Conservation (phyloP, 345 rosid species). For the Gossypium australe region DNA sequence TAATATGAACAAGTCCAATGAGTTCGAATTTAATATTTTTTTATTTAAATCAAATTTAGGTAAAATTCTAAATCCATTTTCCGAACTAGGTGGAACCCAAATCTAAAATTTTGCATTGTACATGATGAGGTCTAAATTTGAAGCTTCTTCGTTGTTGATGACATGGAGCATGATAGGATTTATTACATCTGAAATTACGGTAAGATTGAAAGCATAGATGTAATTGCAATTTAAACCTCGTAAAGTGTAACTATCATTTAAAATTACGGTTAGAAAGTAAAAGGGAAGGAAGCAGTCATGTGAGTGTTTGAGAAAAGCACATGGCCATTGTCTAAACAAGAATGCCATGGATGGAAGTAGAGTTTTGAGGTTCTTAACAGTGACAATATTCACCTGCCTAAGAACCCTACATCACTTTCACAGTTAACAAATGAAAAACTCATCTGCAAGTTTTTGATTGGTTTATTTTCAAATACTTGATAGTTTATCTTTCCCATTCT, state of each 20-base stretch:
- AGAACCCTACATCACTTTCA: slow-evolving; percentile 21
- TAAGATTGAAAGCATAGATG: too few species aligned
- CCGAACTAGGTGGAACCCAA: fast-evolving
- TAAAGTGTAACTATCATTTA: neutral
- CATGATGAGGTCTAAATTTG: too few species aligned
- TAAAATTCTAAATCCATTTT: fast-evolving
- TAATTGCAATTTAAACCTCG: neutral
- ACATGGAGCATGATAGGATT: too few species aligned
- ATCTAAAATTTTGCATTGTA: too few species aligned
- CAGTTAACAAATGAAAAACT: slow-evolving; percentile 21
- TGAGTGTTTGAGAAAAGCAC: slow-evolving; percentile 32
- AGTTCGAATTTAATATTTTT: too few species aligned
- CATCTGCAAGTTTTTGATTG: slow-evolving; percentile 41
- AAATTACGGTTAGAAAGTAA: neutral
- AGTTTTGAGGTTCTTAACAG: slow-evolving; percentile 16
- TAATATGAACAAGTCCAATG: too few species aligned
- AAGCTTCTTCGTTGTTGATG: too few species aligned
- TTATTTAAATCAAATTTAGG: too few species aligned
- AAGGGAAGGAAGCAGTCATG: slow-evolving; percentile 17
- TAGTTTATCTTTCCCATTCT: too few species aligned
- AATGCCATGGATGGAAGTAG: slow-evolving; percentile 13
- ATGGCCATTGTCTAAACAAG: slow-evolving; percentile 18
- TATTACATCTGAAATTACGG: too few species aligned
- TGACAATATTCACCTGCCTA: slow-evolving; percentile 24
- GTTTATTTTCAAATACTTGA: neutral